Evolutionary conservation across 2,329 filamentous ascomycete genomes (phyloP).

Genomic region (Ceratocystis cacaofunesta): DNA sequence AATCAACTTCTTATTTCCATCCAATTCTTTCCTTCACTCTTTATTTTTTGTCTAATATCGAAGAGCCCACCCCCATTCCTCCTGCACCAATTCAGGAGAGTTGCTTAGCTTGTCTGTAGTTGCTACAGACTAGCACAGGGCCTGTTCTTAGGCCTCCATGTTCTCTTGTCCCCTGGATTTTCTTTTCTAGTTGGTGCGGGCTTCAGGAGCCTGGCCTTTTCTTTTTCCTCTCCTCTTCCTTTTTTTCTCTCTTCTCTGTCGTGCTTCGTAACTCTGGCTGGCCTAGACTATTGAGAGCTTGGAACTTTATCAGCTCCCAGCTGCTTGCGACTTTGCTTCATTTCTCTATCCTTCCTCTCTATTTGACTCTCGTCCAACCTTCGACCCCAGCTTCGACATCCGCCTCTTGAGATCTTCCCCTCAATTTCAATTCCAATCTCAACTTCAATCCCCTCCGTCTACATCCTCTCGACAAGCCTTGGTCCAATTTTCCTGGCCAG

Average conservation of each 20-base stretch:
- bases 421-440: background rate
- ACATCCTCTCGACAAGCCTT: background rate
- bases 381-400: background rate
- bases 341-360: background rate
- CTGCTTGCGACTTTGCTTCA: background rate
- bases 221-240: constrained; percentile 6
- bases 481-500: background rate
- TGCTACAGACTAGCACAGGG: background rate
- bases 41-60: background rate
- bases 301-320: background rate
- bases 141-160: background rate
- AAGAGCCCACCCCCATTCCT: background rate
- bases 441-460: background rate
- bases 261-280: constrained; percentile 1
- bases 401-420: background rate
- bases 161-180: background rate
- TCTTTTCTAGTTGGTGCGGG: constrained; percentile 1
- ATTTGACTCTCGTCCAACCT: background rate
- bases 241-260: background rate
- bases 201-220: constrained; percentile 9
- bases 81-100: constrained; percentile 2
- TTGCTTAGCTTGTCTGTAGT: background rate
- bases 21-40: background rate
- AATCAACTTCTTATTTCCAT: background rate
- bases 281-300: background rate